A percentile compares a stretch with the other conserved stretches of the same genome.
Evolutionary conservation across 2,329 filamentous ascomycete genomes (phyloP).

Genomic region (Calonectria pauciramosa): DNA sequence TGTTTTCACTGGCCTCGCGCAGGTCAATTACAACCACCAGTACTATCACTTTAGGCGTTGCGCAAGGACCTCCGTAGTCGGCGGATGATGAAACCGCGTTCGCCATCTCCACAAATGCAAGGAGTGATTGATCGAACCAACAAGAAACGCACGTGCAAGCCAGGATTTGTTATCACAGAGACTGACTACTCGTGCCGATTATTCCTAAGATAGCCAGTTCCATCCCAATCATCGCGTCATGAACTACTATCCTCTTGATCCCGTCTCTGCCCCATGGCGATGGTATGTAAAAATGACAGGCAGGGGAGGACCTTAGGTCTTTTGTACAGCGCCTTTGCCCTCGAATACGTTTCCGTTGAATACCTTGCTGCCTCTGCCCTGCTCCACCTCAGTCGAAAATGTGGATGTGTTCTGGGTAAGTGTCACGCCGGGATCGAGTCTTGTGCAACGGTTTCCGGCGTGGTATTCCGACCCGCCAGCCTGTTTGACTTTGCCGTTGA

Average conservation of each 20-base stretch:
- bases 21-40: not conserved
- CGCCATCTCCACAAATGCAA: not conserved
- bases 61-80: not conserved
- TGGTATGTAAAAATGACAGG: not conserved
- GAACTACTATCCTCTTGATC: not conserved
- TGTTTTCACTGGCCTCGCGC: not conserved
- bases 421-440: not conserved
- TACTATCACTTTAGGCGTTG: not conserved
- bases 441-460: not conserved
- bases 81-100: not conserved
- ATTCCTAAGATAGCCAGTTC: not conserved
- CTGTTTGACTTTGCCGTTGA: not conserved
- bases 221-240: not conserved
- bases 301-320: not conserved
- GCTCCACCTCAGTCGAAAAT: not conserved
- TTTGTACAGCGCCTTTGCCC: not conserved
- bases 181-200: not conserved
- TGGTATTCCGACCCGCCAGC: not conserved
- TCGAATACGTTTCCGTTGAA: not conserved
- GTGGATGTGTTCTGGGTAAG: not conserved
- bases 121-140: not conserved
- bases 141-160: not conserved
- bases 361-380: not conserved
- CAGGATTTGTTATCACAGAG: not conserved
- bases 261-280: not conserved